phyloP scores from a whole-genome alignment of 768 basidiomycete species.

The Lactarius quietus region DNA sequence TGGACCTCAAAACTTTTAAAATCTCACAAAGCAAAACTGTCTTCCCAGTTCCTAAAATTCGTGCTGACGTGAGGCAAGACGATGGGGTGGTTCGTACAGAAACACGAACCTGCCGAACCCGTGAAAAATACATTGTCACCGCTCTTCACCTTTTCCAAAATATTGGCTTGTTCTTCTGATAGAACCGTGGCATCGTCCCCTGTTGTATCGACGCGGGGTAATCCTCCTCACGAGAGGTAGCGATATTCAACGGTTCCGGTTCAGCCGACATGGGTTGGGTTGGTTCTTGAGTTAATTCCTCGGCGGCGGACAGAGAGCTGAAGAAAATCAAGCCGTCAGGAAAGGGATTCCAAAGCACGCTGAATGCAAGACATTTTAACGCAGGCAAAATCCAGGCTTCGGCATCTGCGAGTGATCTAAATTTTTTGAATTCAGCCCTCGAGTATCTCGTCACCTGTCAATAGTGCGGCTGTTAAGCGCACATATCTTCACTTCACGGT shows the following conservation, averaged over 20 bases:
- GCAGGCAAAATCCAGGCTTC: constrained; percentile 45
- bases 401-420: constrained; percentile 43
- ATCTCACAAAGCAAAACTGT: constrained; percentile 77
- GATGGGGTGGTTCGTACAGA: background rate
- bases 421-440: constrained; percentile 51
- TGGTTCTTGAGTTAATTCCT: background rate
- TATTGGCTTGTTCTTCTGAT: constrained; percentile 49
- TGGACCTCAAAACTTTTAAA: constrained; percentile 44
- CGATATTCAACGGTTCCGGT: background rate
- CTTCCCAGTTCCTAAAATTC: constrained; percentile 67
- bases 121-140: constrained; percentile 80
- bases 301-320: background rate
- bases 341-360: background rate
- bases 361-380: constrained; percentile 2
- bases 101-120: constrained; percentile 66
- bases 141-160: constrained; percentile 51
- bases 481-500: background rate
- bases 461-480: constrained; percentile 8
- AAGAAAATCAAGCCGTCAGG: background rate
- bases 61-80: background rate
- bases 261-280: background rate
- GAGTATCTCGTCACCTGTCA: constrained; percentile 51
- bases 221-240: background rate
- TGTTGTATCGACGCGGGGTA: background rate
- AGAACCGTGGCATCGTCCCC: constrained; percentile 33